Base-by-base conservation (phyloP, 2,329 filamentous ascomycete genomes). In the Aspergillus phoenicis region DNA sequence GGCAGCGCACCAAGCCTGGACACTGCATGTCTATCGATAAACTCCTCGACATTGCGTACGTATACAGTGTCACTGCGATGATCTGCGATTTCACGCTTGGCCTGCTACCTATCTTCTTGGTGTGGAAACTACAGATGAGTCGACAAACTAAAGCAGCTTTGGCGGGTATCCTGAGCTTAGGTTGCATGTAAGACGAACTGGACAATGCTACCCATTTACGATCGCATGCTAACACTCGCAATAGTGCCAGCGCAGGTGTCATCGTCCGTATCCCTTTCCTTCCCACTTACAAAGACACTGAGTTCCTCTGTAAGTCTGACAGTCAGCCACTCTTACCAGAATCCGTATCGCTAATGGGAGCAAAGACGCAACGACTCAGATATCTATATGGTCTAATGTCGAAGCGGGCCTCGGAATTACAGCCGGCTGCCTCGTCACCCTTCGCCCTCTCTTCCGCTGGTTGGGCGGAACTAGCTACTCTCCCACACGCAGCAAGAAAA, bases 111-210 rank as follows among this genome's bases (percentile, higher is more conserved):
- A 78, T 83, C 8, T 82, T 83, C 61, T 75, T 89, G 3, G 78
- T 88, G 1, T 83, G 79, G 75, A 78, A 81, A 26, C 70, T 87
- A 28, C 81, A 86, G 58, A 86, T 88, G 81, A 81, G 81, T 49
- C 66, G 63, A 7, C 78, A 76, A 58, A 82, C 81, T 2, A 88
- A 87, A 67, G 33, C 80, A 6, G 79, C 84, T 2, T 74, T 87
- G 22, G 81, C 81, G 8, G 77, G 78, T 5, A 79, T 88, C 48
- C 73, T 89, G 53, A 79, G 79, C 6, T 81, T 88, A 75, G 87
- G 85, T 28, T 85, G 85, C 66, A 78, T 82, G 57, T 75, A 70
- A 61, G 73, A 51, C 68, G 68, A 76, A 43, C 68, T 26, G 22
- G 15, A 20, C 13, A 22, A 7, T 8, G 13, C 7, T 20, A 11